Evolutionary conservation across 1,139 yeast genomes (phyloP), one percentile per base, ranked within the genome.

Genomic region (Yueomyces sp.): DNA sequence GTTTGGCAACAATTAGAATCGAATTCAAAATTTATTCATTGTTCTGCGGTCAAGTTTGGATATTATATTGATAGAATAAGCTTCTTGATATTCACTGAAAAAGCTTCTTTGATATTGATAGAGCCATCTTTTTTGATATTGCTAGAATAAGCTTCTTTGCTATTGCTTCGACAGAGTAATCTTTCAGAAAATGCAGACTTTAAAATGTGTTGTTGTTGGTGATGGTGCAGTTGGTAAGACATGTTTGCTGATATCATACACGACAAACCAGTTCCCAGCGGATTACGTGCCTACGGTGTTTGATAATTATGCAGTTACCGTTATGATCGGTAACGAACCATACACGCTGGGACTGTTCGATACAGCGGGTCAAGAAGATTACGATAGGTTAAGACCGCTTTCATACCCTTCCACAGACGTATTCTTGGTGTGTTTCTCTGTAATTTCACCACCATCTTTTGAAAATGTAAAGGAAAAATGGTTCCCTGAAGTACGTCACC

Each of bases 331-430:
- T 42, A 97, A 89, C 62, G 97, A 89, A 66, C 97, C 97, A 39
- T 89, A 86, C 65, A 91, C 96, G 27, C 76, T 91, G 57, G 97
- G 97, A 12, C 71, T 91, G 50, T 91, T 89, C 62, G 98, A 91
- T 69, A 91, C 98, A 39, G 97, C 98, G 26, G 98, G 98, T 39
- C 98, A 91, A 70, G 97, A 89, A 73, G 97, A 91, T 70, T 91
- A 91, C 65, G 98, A 91, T 67, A 76, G 98, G 62, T 72, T 91
- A 62, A 84, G 98, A 68, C 98, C 98, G 8, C 75, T 91, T 56
- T 82, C 95, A 46, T 91, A 91, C 65, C 97, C 98, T 27, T 91
- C 93, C 45, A 91, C 98, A 12, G 97, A 89, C 63, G 96, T 91
- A 40, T 91, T 91, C 62, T 73, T 91, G 56, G 95, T 87, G 43